Conservation (phyloP, 2,329 filamentous ascomycete species). For the Hymenoscyphus occultus region DNA sequence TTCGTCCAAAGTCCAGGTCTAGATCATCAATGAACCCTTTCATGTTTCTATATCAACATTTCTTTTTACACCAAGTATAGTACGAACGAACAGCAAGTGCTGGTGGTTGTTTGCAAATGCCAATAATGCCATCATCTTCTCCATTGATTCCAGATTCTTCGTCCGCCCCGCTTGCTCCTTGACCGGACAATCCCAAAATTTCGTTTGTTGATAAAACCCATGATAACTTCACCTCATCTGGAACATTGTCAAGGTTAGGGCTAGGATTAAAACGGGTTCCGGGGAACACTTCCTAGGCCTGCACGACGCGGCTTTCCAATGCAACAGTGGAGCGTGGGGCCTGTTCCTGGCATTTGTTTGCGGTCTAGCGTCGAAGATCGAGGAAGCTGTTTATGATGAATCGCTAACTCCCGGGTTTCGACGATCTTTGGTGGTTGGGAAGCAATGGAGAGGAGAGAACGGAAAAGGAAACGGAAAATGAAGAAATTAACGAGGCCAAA, state of each 20-base stretch:
- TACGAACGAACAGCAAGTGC: background rate
- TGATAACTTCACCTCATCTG: conserved; percentile 11
- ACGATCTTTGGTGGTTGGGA: background rate
- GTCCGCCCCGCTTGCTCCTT: conserved; percentile 5
- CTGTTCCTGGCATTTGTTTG: conserved; percentile 24
- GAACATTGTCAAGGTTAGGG: conserved; percentile 15
- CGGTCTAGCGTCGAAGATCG: conserved; percentile 12
- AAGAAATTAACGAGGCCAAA: background rate
- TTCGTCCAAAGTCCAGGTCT: background rate
- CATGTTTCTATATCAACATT: background rate
- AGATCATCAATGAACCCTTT: background rate
- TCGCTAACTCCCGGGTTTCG: conserved; percentile 8
- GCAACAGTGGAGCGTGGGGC: conserved; percentile 14
- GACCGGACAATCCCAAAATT: conserved; percentile 6
- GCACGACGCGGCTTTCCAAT: conserved; percentile 14
- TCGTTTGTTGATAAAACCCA: conserved; percentile 7
- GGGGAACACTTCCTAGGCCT: conserved; percentile 25
- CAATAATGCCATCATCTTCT: background rate
- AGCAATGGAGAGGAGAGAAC: background rate
- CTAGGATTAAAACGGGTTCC: conserved; percentile 24
- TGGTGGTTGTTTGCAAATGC: conserved; percentile 3
- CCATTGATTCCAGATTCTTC: background rate
- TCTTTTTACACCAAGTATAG: background rate
- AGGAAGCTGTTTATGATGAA: conserved; percentile 14
- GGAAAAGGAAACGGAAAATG: background rate